Percentiles rank a stretch among this genome's conserved stretches.
These are phyloP conservation scores for Obba rivulosa DNA, from an alignment of 768 basidiomycete genomes.

Conservation along the genomic window DNA sequence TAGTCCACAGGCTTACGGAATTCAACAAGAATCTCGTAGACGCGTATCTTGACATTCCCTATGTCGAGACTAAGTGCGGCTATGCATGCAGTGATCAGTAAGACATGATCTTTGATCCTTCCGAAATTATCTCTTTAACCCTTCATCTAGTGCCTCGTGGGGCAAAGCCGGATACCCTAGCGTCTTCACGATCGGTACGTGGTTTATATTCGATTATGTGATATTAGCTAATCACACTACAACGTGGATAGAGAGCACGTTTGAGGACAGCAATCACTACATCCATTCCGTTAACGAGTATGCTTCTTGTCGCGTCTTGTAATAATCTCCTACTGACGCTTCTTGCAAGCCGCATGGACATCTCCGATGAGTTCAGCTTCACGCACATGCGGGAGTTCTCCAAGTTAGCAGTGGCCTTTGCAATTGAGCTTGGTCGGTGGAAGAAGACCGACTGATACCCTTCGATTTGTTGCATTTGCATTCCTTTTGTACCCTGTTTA, in stretches of 20 bases:
- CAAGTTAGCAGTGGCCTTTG: conserved; percentile 48
- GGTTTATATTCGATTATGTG: neutral
- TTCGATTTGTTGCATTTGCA: no score
- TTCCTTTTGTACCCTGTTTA: neutral
- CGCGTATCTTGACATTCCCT: conserved; percentile 79
- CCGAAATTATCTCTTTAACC: conserved; percentile 21
- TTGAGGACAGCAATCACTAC: conserved; percentile 74
- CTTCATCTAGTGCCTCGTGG: conserved; percentile 66
- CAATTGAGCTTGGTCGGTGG: conserved; percentile 47
- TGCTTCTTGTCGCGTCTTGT: conserved; percentile 21
- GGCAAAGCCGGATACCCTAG: conserved; percentile 80
- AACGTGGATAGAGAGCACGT: conserved; percentile 50
- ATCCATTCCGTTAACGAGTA: conserved; percentile 83
- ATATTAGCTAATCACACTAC: conserved; percentile 1
- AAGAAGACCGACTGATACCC: conserved; percentile 15
- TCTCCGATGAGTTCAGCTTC: conserved; percentile 87
- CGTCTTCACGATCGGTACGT: conserved; percentile 75
- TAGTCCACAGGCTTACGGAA: conserved; percentile 58
- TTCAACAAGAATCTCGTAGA: conserved; percentile 78
- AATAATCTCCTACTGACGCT: conserved; percentile 8
- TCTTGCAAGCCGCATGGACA: conserved; percentile 64
- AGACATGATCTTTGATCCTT: conserved; percentile 21
- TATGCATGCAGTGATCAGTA: conserved; percentile 96
- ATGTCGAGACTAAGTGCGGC: conserved; percentile 83
- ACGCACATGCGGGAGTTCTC: conserved; percentile 74